phyloP scores from a whole-genome alignment of 2,329 filamentous ascomycete genomes.

The Xylariaceae sp. region DNA sequence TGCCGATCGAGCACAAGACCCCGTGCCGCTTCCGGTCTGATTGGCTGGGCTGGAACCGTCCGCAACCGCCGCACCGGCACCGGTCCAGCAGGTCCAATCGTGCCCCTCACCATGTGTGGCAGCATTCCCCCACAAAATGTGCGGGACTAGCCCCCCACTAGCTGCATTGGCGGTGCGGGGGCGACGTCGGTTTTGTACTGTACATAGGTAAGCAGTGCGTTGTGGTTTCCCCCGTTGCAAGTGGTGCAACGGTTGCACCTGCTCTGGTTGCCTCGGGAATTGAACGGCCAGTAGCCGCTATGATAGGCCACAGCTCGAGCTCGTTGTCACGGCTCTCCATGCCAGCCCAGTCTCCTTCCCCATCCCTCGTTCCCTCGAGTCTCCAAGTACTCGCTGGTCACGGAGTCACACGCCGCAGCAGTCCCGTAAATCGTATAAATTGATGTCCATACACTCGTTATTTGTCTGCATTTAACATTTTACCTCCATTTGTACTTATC shows the following conservation, averaged over 20 bases:
- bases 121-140: not conserved
- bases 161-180: not conserved
- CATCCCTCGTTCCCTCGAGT: not conserved
- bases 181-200: not conserved
- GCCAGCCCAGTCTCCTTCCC: not conserved
- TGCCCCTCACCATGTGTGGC: not conserved
- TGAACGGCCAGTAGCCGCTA: not conserved
- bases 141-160: not conserved
- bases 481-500: conserved; percentile 9
- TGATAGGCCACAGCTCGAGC: not conserved
- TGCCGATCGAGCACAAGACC: not conserved
- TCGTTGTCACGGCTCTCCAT: conserved; percentile 6
- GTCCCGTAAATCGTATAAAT: not conserved
- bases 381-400: not conserved
- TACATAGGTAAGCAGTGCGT: not conserved
- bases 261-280: not conserved
- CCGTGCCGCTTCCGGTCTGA: not conserved
- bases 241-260: not conserved
- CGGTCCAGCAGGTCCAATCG: not conserved
- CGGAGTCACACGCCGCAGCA: not conserved
- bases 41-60: not conserved
- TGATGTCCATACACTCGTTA: not conserved
- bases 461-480: not conserved
- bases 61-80: not conserved
- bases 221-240: not conserved